Percentiles rank a stretch among this genome's conserved stretches.
Evolutionary conservation across 2,329 filamentous ascomycete genomes (phyloP).

Genomic region (Clathrospora elynae): DNA sequence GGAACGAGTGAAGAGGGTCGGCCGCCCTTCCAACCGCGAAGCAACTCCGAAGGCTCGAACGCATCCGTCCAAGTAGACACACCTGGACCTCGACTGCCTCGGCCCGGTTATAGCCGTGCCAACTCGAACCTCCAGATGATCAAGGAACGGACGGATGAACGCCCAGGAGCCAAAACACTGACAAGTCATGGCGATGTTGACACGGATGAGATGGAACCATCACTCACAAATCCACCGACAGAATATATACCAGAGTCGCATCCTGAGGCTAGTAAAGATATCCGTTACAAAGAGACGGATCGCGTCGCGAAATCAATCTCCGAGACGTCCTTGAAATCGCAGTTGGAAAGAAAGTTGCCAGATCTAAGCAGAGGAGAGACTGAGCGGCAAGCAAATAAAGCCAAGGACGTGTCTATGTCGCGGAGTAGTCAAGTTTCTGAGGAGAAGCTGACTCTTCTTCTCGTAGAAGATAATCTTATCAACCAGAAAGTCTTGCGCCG

Average conservation of each 20-base stretch:
- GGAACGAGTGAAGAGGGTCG: conserved; percentile 28
- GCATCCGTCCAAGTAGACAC: conserved; percentile 13
- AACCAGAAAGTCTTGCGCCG: conserved; percentile 57
- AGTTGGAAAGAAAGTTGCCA: conserved; percentile 17
- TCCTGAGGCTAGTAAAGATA: conserved; percentile 26
- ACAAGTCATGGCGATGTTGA: conserved; percentile 19
- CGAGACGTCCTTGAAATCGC: conserved; percentile 6
- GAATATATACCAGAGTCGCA: conserved; percentile 37
- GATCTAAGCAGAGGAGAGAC: conserved; percentile 33
- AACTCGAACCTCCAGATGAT: conserved; percentile 37
- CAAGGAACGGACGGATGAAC: conserved; percentile 29
- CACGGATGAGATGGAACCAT: conserved; percentile 21
- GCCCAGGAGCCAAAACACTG: conserved; percentile 9
- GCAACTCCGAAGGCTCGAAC: conserved; percentile 29
- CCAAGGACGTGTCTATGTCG: conserved; percentile 23
- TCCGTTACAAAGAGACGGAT: conserved; percentile 32
- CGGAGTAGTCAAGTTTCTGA: conserved; percentile 28
- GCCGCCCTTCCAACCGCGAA: conserved; percentile 32
- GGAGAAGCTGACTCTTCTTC: conserved; percentile 39
- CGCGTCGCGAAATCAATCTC: conserved; percentile 20
- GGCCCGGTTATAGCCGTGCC: conserved; percentile 35
- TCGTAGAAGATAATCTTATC: conserved; percentile 58
- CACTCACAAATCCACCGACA: conserved; percentile 43
- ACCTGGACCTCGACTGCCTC: conserved; percentile 11
- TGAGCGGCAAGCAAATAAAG: conserved; percentile 25